These are phyloP conservation scores for Monilinia aucupariae DNA, from an alignment of 2,329 filamentous ascomycete genomes.

Conservation along the genomic window DNA sequence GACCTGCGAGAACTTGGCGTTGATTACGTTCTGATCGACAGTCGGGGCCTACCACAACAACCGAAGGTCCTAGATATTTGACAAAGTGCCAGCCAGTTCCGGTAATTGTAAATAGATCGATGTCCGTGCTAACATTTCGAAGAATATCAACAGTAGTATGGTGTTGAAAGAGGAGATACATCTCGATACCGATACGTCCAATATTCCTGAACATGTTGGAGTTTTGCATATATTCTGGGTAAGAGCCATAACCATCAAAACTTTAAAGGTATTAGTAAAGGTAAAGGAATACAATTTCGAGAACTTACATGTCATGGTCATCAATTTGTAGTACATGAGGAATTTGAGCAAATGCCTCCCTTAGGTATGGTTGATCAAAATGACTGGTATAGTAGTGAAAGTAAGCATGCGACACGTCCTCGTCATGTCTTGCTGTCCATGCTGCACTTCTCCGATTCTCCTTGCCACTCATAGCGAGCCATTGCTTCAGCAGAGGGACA, in stretches of 20 bases:
- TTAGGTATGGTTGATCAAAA: constrained; percentile 90
- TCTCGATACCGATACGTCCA: constrained; percentile 87
- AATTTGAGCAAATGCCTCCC: constrained; percentile 96
- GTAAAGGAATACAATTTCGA: not conserved
- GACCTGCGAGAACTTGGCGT: constrained; percentile 87
- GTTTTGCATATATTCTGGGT: constrained; percentile 96
- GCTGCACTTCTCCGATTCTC: constrained; percentile 84
- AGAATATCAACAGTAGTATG: constrained; percentile 93
- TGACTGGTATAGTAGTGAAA: constrained; percentile 99
- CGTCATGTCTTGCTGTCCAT: constrained; percentile 92
- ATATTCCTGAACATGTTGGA: constrained; percentile 99
- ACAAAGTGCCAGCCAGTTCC: constrained; percentile 98
- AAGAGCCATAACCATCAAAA: constrained; percentile 95
- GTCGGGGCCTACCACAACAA: constrained; percentile 85
- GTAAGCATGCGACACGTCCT: constrained; percentile 92
- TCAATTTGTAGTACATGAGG: constrained; percentile 90
- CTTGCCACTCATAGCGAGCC: constrained; percentile 87
- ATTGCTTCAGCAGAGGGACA: constrained; percentile 87
- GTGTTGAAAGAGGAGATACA: constrained; percentile 98
- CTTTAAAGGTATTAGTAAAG: constrained; percentile 47
- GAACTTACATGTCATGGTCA: constrained; percentile 91
- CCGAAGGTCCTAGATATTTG: constrained; percentile 87
- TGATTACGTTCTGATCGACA: constrained; percentile 88
- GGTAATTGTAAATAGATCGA: constrained; percentile 92
- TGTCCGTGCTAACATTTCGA: constrained; percentile 79